These are phyloP conservation scores for Botrytis galanthina DNA, from an alignment of 2,329 filamentous ascomycete genomes.

Conservation along the genomic window DNA sequence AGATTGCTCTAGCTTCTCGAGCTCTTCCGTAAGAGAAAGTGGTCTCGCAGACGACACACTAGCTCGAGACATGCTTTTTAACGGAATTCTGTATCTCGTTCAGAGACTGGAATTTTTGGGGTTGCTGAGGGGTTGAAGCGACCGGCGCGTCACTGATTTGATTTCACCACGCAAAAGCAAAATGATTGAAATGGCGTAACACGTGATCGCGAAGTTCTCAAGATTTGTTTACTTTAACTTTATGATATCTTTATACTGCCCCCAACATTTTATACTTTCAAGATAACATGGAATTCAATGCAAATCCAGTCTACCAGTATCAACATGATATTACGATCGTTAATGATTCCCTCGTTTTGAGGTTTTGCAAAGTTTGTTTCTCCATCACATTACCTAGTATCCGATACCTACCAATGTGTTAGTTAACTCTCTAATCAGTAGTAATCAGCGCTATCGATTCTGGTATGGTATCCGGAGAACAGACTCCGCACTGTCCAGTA, in stretches of 20 bases:
- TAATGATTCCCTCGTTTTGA: background rate
- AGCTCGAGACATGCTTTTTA: conserved; percentile 34
- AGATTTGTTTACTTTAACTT: background rate
- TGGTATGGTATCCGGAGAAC: background rate
- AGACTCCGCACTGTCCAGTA: background rate
- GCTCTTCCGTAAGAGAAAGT: conserved; percentile 85
- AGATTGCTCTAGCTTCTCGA: conserved; percentile 93
- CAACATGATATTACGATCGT: background rate
- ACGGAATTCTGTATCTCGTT: background rate
- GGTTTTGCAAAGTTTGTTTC: background rate
- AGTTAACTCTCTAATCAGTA: background rate
- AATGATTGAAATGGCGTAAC: background rate
- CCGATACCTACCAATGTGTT: background rate
- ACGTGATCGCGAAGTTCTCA: background rate
- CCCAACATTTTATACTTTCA: background rate
- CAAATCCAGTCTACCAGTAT: background rate
- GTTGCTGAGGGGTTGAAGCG: conserved; percentile 14
- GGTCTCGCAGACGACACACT: conserved; percentile 47
- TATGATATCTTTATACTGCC: background rate
- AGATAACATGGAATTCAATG: background rate
- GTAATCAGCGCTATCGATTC: background rate
- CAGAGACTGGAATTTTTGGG: conserved; percentile 1
- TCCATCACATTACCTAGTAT: background rate
- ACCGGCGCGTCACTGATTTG: background rate
- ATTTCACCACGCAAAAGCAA: background rate